Conservation (phyloP, 805 yeast genomes). For the Candida khao-thaluensis region DNA sequence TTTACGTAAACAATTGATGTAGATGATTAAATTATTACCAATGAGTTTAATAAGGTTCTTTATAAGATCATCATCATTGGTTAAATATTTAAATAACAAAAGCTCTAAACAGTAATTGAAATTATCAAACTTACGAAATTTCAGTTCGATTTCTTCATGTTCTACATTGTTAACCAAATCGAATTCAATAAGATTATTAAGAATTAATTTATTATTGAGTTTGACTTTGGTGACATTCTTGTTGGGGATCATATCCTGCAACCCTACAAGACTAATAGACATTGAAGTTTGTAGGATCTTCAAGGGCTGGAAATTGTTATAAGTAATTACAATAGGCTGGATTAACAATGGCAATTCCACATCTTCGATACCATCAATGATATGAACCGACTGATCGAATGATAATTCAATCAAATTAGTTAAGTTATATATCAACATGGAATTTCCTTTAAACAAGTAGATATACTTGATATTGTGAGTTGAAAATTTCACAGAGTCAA, state of each 20-base stretch:
- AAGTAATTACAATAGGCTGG: constrained; percentile 27
- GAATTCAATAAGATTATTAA: constrained; percentile 48
- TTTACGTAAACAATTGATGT: constrained; percentile 56
- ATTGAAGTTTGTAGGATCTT: constrained; percentile 18
- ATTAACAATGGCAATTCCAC: constrained; percentile 14
- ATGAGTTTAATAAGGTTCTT: constrained; percentile 13
- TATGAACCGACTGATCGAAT: constrained; percentile 18
- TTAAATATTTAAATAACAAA: constrained; percentile 43
- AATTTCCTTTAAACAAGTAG: constrained; percentile 41
- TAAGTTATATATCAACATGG: constrained; percentile 21
- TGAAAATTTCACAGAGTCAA: constrained; percentile 22
- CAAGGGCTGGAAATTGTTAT: constrained; percentile 25
- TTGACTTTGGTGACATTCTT: constrained; percentile 31
- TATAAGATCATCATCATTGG: constrained; percentile 26
- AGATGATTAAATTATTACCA: constrained; percentile 27
- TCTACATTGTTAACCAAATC: constrained; percentile 36
- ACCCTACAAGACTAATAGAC: constrained; percentile 42
- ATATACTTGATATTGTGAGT: constrained; percentile 15
- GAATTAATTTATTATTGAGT: constrained; percentile 41
- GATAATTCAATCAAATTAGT: constrained; percentile 18
- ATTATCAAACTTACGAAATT: constrained; percentile 41
- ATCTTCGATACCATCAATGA: constrained; percentile 19
- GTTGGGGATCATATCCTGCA: constrained; percentile 35
- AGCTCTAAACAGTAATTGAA: constrained; percentile 52
- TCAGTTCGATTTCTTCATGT: constrained; percentile 27